Conservation (phyloP, 441 rosid genomes). For the Sinapis alba region DNA sequence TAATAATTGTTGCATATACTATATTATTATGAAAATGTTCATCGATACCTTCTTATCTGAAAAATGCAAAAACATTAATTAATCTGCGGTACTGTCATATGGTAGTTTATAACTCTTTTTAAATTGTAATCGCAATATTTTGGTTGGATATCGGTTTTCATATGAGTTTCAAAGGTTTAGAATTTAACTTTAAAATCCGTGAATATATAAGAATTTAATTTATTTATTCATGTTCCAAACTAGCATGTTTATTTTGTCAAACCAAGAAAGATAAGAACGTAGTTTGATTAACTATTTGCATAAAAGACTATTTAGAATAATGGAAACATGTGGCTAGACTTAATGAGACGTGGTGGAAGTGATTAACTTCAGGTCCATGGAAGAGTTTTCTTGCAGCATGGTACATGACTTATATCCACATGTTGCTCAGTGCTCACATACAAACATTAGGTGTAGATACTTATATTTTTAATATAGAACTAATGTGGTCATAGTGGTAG, state of each 20-base stretch:
- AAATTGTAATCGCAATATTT: neutral
- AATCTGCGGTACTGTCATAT: neutral
- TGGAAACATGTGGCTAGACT: conserved; percentile 35
- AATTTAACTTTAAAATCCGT: neutral
- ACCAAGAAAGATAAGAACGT: conserved; percentile 27
- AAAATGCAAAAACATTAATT: neutral
- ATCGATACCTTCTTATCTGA: neutral
- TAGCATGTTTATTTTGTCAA: neutral
- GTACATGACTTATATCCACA: conserved; percentile 35
- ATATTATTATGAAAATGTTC: neutral
- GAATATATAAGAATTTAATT: neutral
- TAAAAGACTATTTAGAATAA: neutral
- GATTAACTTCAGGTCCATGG: conserved; percentile 29
- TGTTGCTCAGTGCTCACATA: conserved; percentile 5
- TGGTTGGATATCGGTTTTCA: neutral
- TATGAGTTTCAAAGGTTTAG: neutral
- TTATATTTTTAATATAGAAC: neutral
- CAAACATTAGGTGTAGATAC: neutral
- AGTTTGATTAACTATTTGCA: conserved; percentile 5
- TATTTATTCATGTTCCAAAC: neutral
- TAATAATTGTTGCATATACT: neutral
- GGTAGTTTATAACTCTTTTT: neutral
- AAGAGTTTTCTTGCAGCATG: conserved; percentile 37
- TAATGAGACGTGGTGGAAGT: conserved; percentile 35
- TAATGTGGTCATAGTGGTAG: conserved; percentile 1